phyloP scores from a whole-genome alignment of 2,329 filamentous ascomycete genomes.

The Phyllosticta citribraziliensis region DNA sequence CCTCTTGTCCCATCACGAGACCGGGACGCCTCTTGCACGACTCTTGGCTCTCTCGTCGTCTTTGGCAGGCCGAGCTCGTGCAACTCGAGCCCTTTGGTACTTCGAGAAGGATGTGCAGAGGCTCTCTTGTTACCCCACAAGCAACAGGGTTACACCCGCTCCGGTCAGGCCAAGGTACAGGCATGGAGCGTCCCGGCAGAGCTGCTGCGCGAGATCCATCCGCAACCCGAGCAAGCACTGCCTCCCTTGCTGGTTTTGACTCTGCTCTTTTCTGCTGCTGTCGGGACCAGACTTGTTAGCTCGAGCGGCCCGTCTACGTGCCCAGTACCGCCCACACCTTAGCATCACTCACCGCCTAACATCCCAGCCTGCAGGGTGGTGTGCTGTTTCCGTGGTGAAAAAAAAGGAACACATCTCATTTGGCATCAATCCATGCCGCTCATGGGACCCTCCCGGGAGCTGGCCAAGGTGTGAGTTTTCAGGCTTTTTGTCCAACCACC shows the following conservation, averaged over 20 bases:
- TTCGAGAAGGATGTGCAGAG: background rate
- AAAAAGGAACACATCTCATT: slow-evolving; percentile 1
- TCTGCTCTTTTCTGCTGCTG: background rate
- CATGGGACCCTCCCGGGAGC: slow-evolving; percentile 2
- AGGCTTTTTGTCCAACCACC: background rate
- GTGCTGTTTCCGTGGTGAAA: slow-evolving; percentile 1
- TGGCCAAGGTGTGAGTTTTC: background rate
- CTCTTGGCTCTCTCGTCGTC: background rate
- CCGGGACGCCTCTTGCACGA: background rate
- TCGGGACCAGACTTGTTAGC: background rate
- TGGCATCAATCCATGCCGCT: slow-evolving; percentile 1
- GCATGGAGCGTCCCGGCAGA: background rate
- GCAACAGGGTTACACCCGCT: slow-evolving; percentile 8
- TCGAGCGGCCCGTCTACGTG: background rate
- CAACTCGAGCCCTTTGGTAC: background rate
- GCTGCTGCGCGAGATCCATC: background rate
- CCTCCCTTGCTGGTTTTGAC: slow-evolving; percentile 3
- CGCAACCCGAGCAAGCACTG: slow-evolving; percentile 1
- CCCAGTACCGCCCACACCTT: slow-evolving; percentile 1
- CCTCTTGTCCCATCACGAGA: background rate
- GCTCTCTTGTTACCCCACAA: slow-evolving; percentile 2
- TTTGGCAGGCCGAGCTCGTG: background rate
- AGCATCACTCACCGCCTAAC: background rate
- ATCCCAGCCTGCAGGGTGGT: background rate
- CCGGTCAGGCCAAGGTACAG: background rate